phyloP scores from a whole-genome alignment of 495 filamentous ascomycete genomes.

The Neurospora discreta region DNA sequence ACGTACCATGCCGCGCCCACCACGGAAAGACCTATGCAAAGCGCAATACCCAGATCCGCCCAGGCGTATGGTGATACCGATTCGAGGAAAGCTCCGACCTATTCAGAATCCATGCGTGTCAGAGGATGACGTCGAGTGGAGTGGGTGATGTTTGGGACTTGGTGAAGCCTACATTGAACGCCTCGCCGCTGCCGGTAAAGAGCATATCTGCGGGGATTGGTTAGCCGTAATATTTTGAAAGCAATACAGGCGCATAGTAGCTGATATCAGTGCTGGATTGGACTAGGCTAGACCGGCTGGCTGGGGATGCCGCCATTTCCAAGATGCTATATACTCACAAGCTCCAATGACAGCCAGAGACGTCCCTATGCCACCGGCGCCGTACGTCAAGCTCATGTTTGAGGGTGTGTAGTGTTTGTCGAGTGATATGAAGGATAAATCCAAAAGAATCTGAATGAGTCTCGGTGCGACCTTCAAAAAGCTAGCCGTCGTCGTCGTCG shows the following conservation, averaged over 20 bases:
- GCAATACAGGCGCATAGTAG: background rate
- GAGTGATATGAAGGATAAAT: background rate
- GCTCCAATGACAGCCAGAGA: conserved; percentile 73
- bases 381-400: conserved; percentile 53
- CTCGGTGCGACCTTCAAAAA: background rate
- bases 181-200: conserved; percentile 89
- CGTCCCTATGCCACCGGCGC: conserved; percentile 55
- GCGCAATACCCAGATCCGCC: conserved; percentile 80
- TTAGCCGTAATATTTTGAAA: conserved; percentile 24
- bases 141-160: background rate
- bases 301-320: background rate
- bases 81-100: conserved; percentile 92
- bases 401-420: background rate
- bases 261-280: background rate
- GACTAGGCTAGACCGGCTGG: background rate
- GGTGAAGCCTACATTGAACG: conserved; percentile 68
- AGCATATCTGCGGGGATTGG: conserved; percentile 67
- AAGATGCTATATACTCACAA: conserved; percentile 45
- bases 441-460: background rate
- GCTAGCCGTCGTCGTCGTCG: background rate
- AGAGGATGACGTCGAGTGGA: conserved; percentile 17
- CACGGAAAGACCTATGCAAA: conserved; percentile 92
- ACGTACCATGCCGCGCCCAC: conserved; percentile 94
- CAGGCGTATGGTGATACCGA: conserved; percentile 88
- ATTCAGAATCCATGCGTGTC: conserved; percentile 55